phyloP scores from a whole-genome alignment of 768 basidiomycete genomes.

The Lactifluus hygrophoroides region DNA sequence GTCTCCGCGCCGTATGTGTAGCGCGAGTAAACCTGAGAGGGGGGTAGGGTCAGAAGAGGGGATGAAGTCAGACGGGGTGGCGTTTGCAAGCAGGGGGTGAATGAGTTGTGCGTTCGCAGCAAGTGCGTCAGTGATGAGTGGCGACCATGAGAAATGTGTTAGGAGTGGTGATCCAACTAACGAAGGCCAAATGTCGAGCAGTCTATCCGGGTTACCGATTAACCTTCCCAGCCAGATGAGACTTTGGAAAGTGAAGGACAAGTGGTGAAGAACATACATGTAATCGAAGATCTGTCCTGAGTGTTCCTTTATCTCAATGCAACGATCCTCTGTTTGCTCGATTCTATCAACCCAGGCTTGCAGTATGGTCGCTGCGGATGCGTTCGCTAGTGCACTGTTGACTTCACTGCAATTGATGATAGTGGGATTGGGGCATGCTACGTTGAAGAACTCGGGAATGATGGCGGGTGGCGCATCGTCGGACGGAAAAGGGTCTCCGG shows the following conservation, averaged over 20 bases:
- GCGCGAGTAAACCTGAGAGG: constrained; percentile 34
- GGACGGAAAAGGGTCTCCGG: constrained; percentile 33
- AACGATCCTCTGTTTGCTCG: too few species aligned
- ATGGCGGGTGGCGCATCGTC: constrained; percentile 29
- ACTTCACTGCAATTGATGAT: constrained; percentile 25
- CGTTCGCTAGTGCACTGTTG: constrained; percentile 23
- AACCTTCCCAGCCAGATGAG: too few species aligned
- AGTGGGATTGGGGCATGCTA: too few species aligned
- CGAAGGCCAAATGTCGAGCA: too few species aligned
- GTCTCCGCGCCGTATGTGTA: constrained; percentile 46
- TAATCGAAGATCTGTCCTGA: too few species aligned
- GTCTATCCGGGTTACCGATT: too few species aligned
- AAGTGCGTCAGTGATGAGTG: constrained; percentile 28
- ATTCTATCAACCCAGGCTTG: constrained; percentile 34
- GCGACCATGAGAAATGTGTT: too few species aligned
- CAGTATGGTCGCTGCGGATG: too few species aligned
- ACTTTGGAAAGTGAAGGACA: constrained; percentile 31
- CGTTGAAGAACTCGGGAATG: too few species aligned
- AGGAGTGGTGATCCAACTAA: too few species aligned
- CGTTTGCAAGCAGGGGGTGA: constrained; percentile 8
- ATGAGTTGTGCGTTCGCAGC: constrained; percentile 25
- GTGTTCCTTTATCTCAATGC: too few species aligned
- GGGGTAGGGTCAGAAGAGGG: constrained; percentile 19
- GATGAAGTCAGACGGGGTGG: too few species aligned
- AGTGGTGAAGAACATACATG: constrained; percentile 24